A percentile compares a stretch with the other conserved stretches of the same genome.
phyloP scores from a whole-genome alignment of 2,329 filamentous ascomycete genomes.

The Didymella lethalis region DNA sequence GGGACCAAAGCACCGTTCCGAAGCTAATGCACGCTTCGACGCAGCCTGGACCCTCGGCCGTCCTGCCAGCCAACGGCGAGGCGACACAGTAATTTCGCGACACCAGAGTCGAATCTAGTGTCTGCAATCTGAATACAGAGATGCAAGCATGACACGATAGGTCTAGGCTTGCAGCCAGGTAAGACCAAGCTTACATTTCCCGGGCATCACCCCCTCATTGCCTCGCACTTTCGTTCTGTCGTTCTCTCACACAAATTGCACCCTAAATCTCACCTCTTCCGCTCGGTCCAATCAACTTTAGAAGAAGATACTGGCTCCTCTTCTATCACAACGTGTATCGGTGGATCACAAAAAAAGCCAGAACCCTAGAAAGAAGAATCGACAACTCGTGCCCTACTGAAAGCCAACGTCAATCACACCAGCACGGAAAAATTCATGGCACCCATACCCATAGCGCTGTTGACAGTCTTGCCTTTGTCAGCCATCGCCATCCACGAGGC shows the following conservation, averaged over 20 bases:
- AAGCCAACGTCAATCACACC: not conserved
- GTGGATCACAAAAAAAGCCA: not conserved
- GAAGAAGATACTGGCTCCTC: not conserved
- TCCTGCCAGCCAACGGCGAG: slow-evolving; percentile 6
- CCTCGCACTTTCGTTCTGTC: not conserved
- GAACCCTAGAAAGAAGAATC: not conserved
- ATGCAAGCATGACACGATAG: slow-evolving; percentile 9
- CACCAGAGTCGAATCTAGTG: not conserved
- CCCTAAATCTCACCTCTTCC: not conserved
- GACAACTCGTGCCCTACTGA: not conserved
- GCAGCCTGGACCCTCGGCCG: slow-evolving; percentile 1
- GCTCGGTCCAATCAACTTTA: not conserved
- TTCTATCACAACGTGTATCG: not conserved
- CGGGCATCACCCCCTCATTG: not conserved
- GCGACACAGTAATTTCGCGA: not conserved
- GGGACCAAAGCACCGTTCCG: not conserved
- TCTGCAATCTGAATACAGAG: not conserved
- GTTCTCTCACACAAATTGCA: too few relatives aligned
- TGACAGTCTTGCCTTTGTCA: slow-evolving; percentile 20
- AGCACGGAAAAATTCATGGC: not conserved
- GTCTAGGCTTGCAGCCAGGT: not conserved
- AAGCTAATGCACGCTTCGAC: slow-evolving; percentile 9
- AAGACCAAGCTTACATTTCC: not conserved
- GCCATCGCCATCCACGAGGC: slow-evolving; percentile 26
- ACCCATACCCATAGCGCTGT: not conserved